Conservation (phyloP, 805 yeast genomes). For the Zygosaccharomyces rouxii region DNA sequence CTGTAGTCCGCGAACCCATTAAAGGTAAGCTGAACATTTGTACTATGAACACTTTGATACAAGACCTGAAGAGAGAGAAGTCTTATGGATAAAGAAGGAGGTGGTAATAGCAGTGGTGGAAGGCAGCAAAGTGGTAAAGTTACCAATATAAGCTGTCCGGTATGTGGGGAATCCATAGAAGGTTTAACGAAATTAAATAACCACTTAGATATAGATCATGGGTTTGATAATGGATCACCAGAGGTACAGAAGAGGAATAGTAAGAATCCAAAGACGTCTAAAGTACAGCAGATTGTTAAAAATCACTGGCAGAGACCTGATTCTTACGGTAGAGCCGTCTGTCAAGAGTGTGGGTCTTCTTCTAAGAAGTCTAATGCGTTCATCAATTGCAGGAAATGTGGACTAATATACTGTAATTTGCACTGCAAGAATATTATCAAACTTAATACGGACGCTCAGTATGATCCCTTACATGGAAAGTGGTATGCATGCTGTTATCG, state of each 20-base stretch:
- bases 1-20: not conserved
- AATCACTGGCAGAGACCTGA: conserved; percentile 36
- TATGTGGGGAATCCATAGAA: conserved; percentile 59
- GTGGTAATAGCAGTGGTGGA: not conserved
- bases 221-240: conserved; percentile 27
- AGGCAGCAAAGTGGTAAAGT: not conserved
- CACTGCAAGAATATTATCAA: conserved; percentile 57
- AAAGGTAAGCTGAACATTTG: not conserved
- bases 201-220: conserved; percentile 70
- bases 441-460: conserved; percentile 45
- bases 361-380: conserved; percentile 47
- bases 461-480: conserved; percentile 47
- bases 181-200: conserved; percentile 52
- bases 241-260: conserved; percentile 25
- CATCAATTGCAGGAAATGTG: conserved; percentile 73
- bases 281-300: conserved; percentile 29
- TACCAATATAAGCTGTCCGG: conserved; percentile 49
- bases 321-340: conserved; percentile 19
- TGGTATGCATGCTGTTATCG: conserved; percentile 67
- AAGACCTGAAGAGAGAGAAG: not conserved
- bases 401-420: conserved; percentile 58
- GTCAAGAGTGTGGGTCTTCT: conserved; percentile 45
- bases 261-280: conserved; percentile 31
- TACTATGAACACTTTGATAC: not conserved
- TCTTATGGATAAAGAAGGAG: not conserved